phyloP scores from a whole-genome alignment of 129 eudicot genomes.

The Glebionis coronaria region DNA sequence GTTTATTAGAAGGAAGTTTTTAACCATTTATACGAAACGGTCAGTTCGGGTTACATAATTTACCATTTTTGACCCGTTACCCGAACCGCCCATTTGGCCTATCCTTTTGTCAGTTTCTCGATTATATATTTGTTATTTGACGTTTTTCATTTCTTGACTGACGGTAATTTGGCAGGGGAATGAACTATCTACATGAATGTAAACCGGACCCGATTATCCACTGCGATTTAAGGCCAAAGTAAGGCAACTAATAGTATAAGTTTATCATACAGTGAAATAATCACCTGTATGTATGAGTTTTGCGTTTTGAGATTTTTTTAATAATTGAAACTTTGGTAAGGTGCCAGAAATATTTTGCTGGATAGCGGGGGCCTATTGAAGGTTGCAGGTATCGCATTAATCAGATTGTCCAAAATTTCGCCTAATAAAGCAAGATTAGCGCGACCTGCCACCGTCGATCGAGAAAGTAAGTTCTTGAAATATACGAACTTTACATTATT shows the following conservation, averaged over 20 bases:
- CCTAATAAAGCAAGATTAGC: slow-evolving; percentile 67
- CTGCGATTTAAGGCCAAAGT: slow-evolving; percentile 95
- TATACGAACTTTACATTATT: not conserved
- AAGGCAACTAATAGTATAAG: slow-evolving; percentile 70
- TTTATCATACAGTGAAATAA: slow-evolving; percentile 18
- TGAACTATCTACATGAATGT: slow-evolving; percentile 93
- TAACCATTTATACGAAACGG: too few species aligned
- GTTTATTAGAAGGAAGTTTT: too few species aligned
- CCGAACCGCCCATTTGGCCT: not conserved
- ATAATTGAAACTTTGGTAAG: slow-evolving; percentile 86
- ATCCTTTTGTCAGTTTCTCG: not conserved
- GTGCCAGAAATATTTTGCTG: slow-evolving; percentile 99
- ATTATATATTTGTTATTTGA: slow-evolving; percentile 4
- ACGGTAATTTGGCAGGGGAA: slow-evolving; percentile 61
- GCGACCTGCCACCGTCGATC: slow-evolving; percentile 57
- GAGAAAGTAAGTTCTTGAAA: slow-evolving; percentile 52
- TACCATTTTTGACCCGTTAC: not conserved
- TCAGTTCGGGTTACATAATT: too few species aligned
- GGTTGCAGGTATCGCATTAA: slow-evolving; percentile 78
- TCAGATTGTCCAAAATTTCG: slow-evolving; percentile 60
- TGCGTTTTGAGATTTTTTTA: slow-evolving; percentile 45
- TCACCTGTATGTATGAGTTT: slow-evolving; percentile 16
- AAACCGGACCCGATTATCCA: slow-evolving; percentile 92
- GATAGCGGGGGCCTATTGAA: slow-evolving; percentile 88
- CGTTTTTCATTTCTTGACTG: slow-evolving; percentile 16